Base-by-base conservation (phyloP, 2,329 filamentous ascomycete genomes). In the Laburnicola sp. region DNA sequence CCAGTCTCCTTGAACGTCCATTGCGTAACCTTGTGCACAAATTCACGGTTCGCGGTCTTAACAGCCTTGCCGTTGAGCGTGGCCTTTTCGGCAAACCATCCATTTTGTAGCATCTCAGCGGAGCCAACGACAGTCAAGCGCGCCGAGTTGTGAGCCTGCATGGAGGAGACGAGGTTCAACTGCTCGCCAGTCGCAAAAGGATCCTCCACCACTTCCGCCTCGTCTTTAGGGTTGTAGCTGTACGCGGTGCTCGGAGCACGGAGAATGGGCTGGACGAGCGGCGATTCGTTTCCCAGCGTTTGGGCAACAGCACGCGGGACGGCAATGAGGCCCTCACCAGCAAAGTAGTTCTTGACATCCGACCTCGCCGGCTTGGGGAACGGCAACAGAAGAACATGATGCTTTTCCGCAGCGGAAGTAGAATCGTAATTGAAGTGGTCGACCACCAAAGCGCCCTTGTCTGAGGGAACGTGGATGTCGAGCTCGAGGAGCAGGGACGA, bases 1-100 rank as follows among this genome's bases (percentile, higher is more conserved):
- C 94, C 94, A 48, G 87, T 83, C 78, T 99, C 94, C 76, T 96
- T 86, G 80, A 99, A 99, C 0, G 92, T 85, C 94, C 94, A 99
- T n/a, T 84, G 88, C n/a, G 88, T 86, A 50, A 99, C 74, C 66
- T 88, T 85, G 75, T 88, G 87, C 21, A 89, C 88, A 68, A 99
- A 97, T 48, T 89, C 89, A 64, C 85, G 83, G 77, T 99, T 99
- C 62, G 82, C 82, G 9, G 89, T 87, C 71, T 83, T 82, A 37
- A 81, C 77, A 55, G 81, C 76, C 68, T 84, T 85, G 50, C 78
- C 79, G 39, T 67, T 72, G 41, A 75, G 71, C 6, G 76, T 74
- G 42, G 95, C 90, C 70, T 85, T 86, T 48, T 88, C 88, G 50
- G 87, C 86, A 67, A 97, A 91, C 90, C 93, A 97, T 73, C 85